A percentile compares a stretch with the other conserved stretches of the same genome.
Evolutionary conservation across 1,139 yeast genomes (phyloP).

Genomic region (Geotrichum reessii): DNA sequence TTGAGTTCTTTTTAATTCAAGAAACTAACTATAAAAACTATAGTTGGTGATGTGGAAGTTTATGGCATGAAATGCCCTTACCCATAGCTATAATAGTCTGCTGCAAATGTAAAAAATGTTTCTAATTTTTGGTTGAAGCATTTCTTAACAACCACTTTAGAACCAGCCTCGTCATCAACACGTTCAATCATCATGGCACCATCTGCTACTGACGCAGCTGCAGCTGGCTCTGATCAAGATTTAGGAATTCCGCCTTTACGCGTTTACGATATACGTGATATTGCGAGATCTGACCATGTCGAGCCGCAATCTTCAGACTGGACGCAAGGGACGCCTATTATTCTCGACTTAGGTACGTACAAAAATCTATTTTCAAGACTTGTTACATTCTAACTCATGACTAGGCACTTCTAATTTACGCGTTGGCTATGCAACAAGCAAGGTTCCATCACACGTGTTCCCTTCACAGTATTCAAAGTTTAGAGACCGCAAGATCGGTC

Average conservation of each 20-base stretch:
- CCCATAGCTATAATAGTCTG: not conserved
- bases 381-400: not conserved
- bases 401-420: constrained; percentile 50
- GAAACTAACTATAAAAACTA: constrained; percentile 1
- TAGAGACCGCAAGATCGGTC: constrained; percentile 67
- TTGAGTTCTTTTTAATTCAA: not conserved
- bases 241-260: constrained; percentile 37
- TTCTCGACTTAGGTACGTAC: constrained; percentile 50
- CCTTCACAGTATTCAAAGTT: constrained; percentile 67
- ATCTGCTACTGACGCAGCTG: constrained; percentile 3
- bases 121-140: not conserved
- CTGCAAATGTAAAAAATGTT: not conserved
- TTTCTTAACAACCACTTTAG: not conserved
- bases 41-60: constrained; percentile 12
- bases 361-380: not conserved
- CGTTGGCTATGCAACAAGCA: constrained; percentile 58
- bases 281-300: constrained; percentile 35
- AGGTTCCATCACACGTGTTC: constrained; percentile 58
- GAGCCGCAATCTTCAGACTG: constrained; percentile 56
- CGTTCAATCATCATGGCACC: constrained; percentile 11
- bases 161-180: not conserved
- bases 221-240: not conserved
- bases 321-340: constrained; percentile 61
- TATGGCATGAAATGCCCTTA: constrained; percentile 1
- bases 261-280: constrained; percentile 49